Percentiles rank a stretch among this genome's conserved stretches.
Evolutionary conservation across 2,329 filamentous ascomycete genomes (phyloP).

Genomic region (Elsinoe necatrix): DNA sequence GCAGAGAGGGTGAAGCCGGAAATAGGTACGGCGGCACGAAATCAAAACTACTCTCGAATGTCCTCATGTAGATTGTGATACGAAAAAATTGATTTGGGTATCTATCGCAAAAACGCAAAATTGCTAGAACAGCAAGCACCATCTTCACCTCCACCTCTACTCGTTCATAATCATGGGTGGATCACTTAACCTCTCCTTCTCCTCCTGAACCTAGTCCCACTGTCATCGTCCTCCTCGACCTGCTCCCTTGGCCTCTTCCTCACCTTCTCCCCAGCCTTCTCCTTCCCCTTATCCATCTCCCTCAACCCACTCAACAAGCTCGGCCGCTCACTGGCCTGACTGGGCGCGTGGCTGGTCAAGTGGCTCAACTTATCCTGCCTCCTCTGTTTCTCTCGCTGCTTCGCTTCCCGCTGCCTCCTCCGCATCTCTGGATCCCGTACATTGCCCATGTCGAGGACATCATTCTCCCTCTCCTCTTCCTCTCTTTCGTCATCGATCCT

Average conservation of each 20-base stretch:
- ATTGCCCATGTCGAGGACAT: conserved; percentile 11
- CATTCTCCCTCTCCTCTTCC: not conserved
- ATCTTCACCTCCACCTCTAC: not conserved
- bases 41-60: too few relatives aligned
- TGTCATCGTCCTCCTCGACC: conserved; percentile 46
- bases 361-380: conserved; percentile 24
- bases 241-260: conserved; percentile 18
- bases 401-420: conserved; percentile 22
- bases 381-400: conserved; percentile 19
- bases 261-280: conserved; percentile 26
- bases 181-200: conserved; percentile 26
- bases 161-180: not conserved
- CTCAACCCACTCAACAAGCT: conserved; percentile 18
- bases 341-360: conserved; percentile 21
- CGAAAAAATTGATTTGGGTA: not conserved
- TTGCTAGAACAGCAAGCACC: not conserved
- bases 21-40: too few relatives aligned
- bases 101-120: conserved; percentile 10
- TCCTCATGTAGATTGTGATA: too few relatives aligned
- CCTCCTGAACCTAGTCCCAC: conserved; percentile 47
- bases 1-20: too few relatives aligned
- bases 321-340: conserved; percentile 25
- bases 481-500: conserved; percentile 1
- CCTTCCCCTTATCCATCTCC: conserved; percentile 21
- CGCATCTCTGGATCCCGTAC: conserved; percentile 4